Base-by-base conservation (phyloP, 2,329 filamentous ascomycete genomes). In the Hypoxylon sp. region DNA sequence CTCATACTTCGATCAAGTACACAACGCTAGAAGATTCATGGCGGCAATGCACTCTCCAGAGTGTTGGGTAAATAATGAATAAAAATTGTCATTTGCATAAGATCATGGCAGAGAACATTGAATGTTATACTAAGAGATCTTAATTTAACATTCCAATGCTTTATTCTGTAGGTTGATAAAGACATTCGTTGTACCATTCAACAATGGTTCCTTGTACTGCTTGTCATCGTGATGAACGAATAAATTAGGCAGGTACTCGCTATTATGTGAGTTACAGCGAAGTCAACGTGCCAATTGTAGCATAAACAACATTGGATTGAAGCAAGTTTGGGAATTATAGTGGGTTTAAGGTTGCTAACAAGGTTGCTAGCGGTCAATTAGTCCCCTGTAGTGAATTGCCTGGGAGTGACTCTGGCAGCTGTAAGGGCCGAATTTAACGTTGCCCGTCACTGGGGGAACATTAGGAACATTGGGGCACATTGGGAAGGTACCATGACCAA, bases 1-100 rank as follows among this genome's bases (percentile, higher is more conserved):
- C n/a, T 43, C 38, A 21, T 2, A 43, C 38, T 43, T 21, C 23
- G 25, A 48, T 3, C 2, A 43, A 19, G 25, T 64, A 64, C 53
- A 41, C 36, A 34, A 14, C 28, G 1, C 10, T n/a, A 1, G 38
- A 48, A 5, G 14, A 13, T 53, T 19, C 17, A 48, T 38, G 4
- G 38, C 11, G 21, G 14, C 36, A 51, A 59, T 58, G 61, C 48
- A 59, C 48, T 46, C 9, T 13, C 28, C 9, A 46, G 9, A 10
- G 14, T 5, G 25, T 17, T 13, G 6, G 10, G 19, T 11, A 21
- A 21, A 53, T 11, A 34, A 55, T 19, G 14, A n/a, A 23, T 14
- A 30, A 36, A 55, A 41, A 10, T 17, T 11, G 21, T 55, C 30
- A 34, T 50, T 49, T 7, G n/a, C 10, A 46, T 32, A 38, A 13